Evolutionary conservation across 345 rosid species (phyloP).

Genomic region (Raphanus raphanistrum): DNA sequence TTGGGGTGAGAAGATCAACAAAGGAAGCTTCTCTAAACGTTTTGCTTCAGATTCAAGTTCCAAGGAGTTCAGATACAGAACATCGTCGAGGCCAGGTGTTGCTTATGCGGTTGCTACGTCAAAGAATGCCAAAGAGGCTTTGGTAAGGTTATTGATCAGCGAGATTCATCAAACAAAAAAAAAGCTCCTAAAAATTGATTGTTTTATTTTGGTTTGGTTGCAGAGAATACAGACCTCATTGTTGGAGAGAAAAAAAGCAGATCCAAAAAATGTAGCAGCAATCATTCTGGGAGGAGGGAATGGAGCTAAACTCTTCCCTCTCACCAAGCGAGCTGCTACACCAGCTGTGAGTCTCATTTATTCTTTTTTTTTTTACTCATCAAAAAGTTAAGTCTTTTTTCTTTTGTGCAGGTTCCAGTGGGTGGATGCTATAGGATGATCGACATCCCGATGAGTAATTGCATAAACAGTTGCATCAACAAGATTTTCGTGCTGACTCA

Average conservation of each 20-base stretch:
- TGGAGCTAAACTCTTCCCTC: slow-evolving; percentile 90
- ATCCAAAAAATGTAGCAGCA: slow-evolving; percentile 86
- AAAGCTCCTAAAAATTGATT: too few relatives aligned
- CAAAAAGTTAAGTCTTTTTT: not conserved
- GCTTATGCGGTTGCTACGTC: slow-evolving; percentile 72
- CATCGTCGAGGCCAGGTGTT: slow-evolving; percentile 50
- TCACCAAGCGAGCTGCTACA: slow-evolving; percentile 83
- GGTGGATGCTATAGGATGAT: slow-evolving; percentile 96
- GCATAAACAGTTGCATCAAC: slow-evolving; percentile 91
- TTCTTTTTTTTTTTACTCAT: not conserved
- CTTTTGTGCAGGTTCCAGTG: slow-evolving; percentile 64
- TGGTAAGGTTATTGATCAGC: slow-evolving; percentile 47
- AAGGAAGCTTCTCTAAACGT: slow-evolving; percentile 48
- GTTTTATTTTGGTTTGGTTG: too few relatives aligned
- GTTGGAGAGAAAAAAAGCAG: slow-evolving; percentile 57
- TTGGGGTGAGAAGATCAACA: slow-evolving; percentile 57
- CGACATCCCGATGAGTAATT: slow-evolving; percentile 97
- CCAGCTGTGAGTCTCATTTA: slow-evolving; percentile 69
- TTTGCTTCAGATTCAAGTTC: slow-evolving; percentile 41
- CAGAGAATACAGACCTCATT: slow-evolving; percentile 35
- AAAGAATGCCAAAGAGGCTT: slow-evolving; percentile 49
- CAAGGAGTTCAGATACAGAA: slow-evolving; percentile 37
- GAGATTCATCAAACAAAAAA: not conserved
- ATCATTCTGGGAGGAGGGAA: slow-evolving; percentile 94
- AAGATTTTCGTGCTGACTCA: slow-evolving; percentile 93